Conservation (phyloP, 139 green algal species). For the Chlorokybus atmophyticus region DNA sequence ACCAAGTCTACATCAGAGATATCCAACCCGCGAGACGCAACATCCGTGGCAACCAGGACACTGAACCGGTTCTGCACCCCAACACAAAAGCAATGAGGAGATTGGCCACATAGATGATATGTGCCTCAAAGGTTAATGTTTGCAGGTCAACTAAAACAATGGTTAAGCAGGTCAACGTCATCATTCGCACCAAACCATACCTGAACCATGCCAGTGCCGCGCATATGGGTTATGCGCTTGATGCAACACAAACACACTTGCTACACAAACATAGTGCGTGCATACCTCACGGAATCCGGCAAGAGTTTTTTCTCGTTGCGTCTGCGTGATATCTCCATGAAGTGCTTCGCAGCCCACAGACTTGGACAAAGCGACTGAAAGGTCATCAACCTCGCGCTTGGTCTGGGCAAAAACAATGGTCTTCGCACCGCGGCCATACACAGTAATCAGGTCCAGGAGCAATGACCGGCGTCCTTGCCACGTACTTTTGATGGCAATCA, state of each 20-base stretch:
- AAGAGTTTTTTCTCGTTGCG: constrained; percentile 36
- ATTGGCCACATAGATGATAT: too few species aligned
- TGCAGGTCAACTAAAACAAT: too few species aligned
- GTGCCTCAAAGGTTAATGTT: too few species aligned
- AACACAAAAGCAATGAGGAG: too few species aligned
- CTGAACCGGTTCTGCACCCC: too few species aligned
- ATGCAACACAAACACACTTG: too few species aligned
- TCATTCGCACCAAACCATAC: too few species aligned
- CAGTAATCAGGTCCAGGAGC: constrained; percentile 72
- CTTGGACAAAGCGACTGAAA: constrained; percentile 20
- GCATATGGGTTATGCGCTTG: too few species aligned
- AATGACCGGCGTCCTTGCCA: constrained; percentile 38
- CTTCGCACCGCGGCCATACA: constrained; percentile 53
- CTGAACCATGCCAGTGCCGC: too few species aligned
- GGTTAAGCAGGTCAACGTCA: too few species aligned
- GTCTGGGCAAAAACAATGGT: constrained; percentile 81
- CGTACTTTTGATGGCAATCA: constrained; percentile 29
- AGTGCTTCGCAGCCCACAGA: constrained; percentile 29
- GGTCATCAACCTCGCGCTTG: constrained; percentile 43
- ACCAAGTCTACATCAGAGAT: constrained; percentile 48
- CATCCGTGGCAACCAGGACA: constrained; percentile 50
- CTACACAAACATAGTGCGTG: too few species aligned
- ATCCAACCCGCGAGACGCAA: constrained; percentile 43
- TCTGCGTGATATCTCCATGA: constrained; percentile 43
- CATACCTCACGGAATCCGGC: constrained; percentile 32